Evolutionary conservation across 768 basidiomycete genomes (phyloP).

Genomic region (Lactarius quietus): DNA sequence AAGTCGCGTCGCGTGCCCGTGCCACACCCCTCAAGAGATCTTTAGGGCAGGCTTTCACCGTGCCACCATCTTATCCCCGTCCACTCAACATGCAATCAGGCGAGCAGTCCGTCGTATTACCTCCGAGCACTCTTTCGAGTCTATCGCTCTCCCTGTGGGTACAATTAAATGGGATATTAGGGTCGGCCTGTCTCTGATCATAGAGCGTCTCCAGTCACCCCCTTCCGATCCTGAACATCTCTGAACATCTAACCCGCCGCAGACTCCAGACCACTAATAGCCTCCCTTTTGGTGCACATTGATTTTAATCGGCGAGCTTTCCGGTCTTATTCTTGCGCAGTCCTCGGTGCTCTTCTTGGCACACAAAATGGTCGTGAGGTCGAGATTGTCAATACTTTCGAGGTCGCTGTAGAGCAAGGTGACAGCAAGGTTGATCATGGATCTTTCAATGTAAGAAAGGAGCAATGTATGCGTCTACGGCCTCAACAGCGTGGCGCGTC

Average conservation of each 20-base stretch:
- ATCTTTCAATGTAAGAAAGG: conserved; percentile 77
- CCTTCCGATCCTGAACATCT: conserved; percentile 93
- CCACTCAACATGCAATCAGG: conserved; percentile 62
- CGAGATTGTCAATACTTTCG: conserved; percentile 96
- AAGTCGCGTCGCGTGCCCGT: neutral
- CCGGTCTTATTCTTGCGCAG: conserved; percentile 39
- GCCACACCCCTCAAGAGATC: conserved; percentile 5
- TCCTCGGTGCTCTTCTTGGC: conserved; percentile 89
- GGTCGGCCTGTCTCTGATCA: neutral
- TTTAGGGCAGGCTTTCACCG: conserved; percentile 13
- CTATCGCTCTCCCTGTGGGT: conserved; percentile 71
- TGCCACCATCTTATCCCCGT: neutral
- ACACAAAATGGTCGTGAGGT: conserved; percentile 93
- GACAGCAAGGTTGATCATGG: conserved; percentile 65
- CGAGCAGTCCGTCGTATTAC: conserved; percentile 69
- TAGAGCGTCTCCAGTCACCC: conserved; percentile 64
- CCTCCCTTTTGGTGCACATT: conserved; percentile 59
- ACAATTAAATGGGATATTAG: neutral
- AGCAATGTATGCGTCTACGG: conserved; percentile 63
- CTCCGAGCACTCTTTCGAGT: conserved; percentile 67
- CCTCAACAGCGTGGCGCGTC: neutral
- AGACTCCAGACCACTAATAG: conserved; percentile 64
- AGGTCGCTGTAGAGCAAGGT: conserved; percentile 65
- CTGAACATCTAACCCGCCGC: conserved; percentile 87
- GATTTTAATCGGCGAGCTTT: conserved; percentile 1